Conservation (phyloP, 768 basidiomycete genomes). For the Psilocybe tampanensis region DNA sequence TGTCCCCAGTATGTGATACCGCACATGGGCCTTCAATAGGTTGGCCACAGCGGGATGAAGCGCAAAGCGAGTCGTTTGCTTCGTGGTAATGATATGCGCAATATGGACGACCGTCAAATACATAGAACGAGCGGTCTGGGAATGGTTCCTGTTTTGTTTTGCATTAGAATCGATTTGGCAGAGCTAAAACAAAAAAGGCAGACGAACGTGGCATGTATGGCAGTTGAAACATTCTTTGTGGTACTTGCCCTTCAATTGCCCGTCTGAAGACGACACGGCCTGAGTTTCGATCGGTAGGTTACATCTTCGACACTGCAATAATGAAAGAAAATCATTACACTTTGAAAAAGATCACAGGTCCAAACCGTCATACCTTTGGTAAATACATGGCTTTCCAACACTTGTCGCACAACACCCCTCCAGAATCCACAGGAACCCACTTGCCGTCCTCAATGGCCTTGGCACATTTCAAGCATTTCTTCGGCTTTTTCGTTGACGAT, state of each 20-base stretch:
- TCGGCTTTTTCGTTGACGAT: slow-evolving; percentile 35
- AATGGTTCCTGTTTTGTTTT: slow-evolving; percentile 68
- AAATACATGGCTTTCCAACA: slow-evolving; percentile 98
- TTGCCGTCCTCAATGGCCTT: slow-evolving; percentile 75
- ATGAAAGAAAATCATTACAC: slow-evolving; percentile 3
- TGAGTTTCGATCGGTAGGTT: slow-evolving; percentile 85
- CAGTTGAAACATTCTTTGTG: slow-evolving; percentile 93
- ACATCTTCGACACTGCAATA: slow-evolving; percentile 80
- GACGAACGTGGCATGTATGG: slow-evolving; percentile 71
- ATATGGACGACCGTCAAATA: slow-evolving; percentile 86
- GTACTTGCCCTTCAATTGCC: slow-evolving; percentile 95
- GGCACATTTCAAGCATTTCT: slow-evolving; percentile 69
- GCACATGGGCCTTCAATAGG: slow-evolving; percentile 96
- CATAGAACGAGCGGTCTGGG: slow-evolving; percentile 91
- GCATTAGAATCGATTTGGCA: slow-evolving; percentile 4
- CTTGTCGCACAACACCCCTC: slow-evolving; percentile 77
- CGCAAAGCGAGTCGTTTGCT: slow-evolving; percentile 86
- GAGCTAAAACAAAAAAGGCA: slow-evolving; percentile 3
- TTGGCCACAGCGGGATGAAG: slow-evolving; percentile 74
- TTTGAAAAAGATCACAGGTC: not conserved
- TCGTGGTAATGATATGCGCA: slow-evolving; percentile 95
- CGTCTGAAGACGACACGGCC: slow-evolving; percentile 89
- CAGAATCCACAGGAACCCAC: slow-evolving; percentile 81
- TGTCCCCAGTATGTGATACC: slow-evolving; percentile 76
- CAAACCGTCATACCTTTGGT: slow-evolving; percentile 66